Percentiles rank a stretch among this genome's conserved stretches.
Evolutionary conservation across 257 asterid species (phyloP).

Genomic region (Striga asiatica): DNA sequence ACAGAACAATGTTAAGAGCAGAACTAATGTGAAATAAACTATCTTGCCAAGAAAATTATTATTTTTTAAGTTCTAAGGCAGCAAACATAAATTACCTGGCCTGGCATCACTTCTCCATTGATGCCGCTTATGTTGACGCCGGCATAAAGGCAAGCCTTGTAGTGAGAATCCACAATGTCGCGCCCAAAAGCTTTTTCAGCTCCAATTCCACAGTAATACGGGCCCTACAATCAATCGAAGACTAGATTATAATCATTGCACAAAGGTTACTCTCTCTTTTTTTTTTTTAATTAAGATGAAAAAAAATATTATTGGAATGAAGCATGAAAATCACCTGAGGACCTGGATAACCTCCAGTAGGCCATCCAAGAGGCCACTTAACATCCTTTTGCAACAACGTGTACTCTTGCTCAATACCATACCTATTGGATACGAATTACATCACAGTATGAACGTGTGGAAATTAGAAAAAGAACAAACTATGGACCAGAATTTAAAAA

Average conservation of each 20-base stretch:
- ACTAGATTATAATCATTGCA: background rate
- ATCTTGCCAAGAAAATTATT: too few relatives aligned
- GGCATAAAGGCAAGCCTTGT: constrained; percentile 71
- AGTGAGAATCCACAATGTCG: constrained; percentile 63
- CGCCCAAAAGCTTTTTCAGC: constrained; percentile 82
- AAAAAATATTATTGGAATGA: background rate
- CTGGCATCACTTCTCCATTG: constrained; percentile 83
- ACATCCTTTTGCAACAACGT: constrained; percentile 65
- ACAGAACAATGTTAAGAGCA: too few relatives aligned
- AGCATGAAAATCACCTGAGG: constrained; percentile 52
- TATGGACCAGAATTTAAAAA: too few relatives aligned
- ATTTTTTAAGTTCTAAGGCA: background rate
- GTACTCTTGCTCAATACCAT: constrained; percentile 91
- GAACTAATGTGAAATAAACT: too few relatives aligned
- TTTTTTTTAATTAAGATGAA: background rate
- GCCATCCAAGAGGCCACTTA: constrained; percentile 96
- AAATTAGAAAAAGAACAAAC: background rate
- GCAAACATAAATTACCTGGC: constrained; percentile 38
- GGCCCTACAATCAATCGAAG: constrained; percentile 36
- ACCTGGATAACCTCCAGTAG: constrained; percentile 81
- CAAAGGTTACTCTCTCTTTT: too few relatives aligned
- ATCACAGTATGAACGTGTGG: background rate
- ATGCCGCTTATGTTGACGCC: constrained; percentile 72
- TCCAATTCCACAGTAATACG: constrained; percentile 68
- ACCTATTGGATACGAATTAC: constrained; percentile 32